Base-by-base conservation (phyloP, 2,329 filamentous ascomycete species). In the Hypoxylon sp. region DNA sequence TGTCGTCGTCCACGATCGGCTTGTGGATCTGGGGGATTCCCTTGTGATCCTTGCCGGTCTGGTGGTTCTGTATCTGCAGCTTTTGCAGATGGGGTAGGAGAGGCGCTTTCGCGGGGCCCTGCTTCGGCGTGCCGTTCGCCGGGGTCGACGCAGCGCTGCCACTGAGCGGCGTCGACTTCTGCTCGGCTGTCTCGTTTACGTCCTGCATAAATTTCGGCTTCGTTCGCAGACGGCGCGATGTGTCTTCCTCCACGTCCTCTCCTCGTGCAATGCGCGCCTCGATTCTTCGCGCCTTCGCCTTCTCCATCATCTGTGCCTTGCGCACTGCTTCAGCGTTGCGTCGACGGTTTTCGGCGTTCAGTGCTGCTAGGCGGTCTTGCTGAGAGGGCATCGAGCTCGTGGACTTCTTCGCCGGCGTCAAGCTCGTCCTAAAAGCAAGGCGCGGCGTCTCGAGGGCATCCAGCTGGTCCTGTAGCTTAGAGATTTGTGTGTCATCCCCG, bases 291-390 rank as follows among this genome's bases (percentile, higher is more conserved):
- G 79, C 79, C 64, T 81, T 82, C 46, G 84, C 83, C 67, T 88
- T 84, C 77, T 99, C 95, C 66, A 89, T 88, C 53, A 97, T 81
- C 72, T 97, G 90, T 0, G 93, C 94, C 73, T 91, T 90, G 58
- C 94, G 91, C n/a, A 98, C 90, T 43, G 90, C 88, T 72, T 97
- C 91, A n/a, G 85, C 84, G 70, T 97, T 97, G 66, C 88, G 83
- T 56, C 88, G 87, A 60, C 94, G 88, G 75, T 97, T 97, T 70
- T 90, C 86, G 23, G 85, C 82, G 75, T 99, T 99, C 64, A 97
- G 81, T 69, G 89, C 84, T 0, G 91, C 90, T 20, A 98, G 83
- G 23, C 90, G 88, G 63, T 96, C 91, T 73, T 94, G 91, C 73
- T 96, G 89, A 9, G 80, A 81, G 27, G 83, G 79, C 7, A 81